These are phyloP conservation scores for Leptographium flavum DNA, from an alignment of 2,329 filamentous ascomycete genomes.

Conservation along the genomic window DNA sequence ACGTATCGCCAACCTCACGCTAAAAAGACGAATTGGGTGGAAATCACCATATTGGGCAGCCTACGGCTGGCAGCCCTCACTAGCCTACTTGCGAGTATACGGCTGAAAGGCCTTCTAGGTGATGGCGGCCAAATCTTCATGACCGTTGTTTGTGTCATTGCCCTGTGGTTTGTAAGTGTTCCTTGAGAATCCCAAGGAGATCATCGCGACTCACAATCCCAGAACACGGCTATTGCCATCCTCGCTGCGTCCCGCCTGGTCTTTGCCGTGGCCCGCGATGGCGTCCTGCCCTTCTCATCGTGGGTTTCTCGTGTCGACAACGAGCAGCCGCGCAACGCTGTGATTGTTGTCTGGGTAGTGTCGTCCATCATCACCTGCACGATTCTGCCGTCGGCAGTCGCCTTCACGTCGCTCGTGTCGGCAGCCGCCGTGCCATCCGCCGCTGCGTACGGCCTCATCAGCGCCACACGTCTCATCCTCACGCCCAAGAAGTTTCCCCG, in stretches of 20 bases:
- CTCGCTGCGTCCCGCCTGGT: slow-evolving; percentile 7
- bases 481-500: slow-evolving; percentile 6
- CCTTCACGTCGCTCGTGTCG: slow-evolving; percentile 8
- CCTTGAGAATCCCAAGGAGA: too few species aligned
- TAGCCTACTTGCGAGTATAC: too few species aligned
- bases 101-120: too few species aligned
- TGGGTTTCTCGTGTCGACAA: slow-evolving; percentile 6
- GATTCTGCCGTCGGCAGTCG: slow-evolving; percentile 8
- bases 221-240: slow-evolving; percentile 9
- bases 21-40: too few species aligned
- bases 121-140: slow-evolving; percentile 7
- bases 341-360: slow-evolving; percentile 9
- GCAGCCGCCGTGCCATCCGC: slow-evolving; percentile 6
- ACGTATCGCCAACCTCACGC: too few species aligned
- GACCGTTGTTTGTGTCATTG: slow-evolving; percentile 7
- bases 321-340: slow-evolving; percentile 8
- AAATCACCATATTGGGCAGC: too few species aligned
- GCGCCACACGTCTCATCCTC: background rate
- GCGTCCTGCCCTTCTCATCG: slow-evolving; percentile 5
- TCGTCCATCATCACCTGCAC: slow-evolving; percentile 6
- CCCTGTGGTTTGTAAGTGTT: slow-evolving; percentile 6
- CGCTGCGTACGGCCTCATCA: slow-evolving; percentile 7
- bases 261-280: slow-evolving; percentile 9
- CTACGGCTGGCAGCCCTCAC: too few species aligned
- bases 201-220: background rate